Evolutionary conservation across 2,329 filamentous ascomycete species (phyloP).

Genomic region (Microsporum canis): DNA sequence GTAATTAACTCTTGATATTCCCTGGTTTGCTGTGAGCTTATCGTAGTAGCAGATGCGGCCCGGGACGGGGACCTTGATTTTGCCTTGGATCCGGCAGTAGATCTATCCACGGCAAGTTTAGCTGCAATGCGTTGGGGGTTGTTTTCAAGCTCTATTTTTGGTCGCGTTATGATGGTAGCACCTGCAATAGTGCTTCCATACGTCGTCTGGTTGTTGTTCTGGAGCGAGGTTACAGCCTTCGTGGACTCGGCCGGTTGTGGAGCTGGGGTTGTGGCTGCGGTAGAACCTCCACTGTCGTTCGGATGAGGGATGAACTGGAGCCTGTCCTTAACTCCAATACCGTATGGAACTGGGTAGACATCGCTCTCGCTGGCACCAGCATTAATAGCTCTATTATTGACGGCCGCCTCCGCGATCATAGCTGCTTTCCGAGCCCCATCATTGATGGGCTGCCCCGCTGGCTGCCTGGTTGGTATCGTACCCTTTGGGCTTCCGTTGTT

Average conservation of each 20-base stretch:
- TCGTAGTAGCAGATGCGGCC: background rate
- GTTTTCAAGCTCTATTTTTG: background rate
- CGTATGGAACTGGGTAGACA: background rate
- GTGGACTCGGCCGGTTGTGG: background rate
- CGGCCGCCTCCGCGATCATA: slow-evolving; percentile 10
- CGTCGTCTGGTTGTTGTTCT: background rate
- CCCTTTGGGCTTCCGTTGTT: background rate
- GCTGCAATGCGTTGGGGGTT: slow-evolving; percentile 27
- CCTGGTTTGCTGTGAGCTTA: background rate
- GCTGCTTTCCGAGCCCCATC: slow-evolving; percentile 15
- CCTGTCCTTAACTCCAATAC: slow-evolving; percentile 28
- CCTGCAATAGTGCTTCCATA: background rate
- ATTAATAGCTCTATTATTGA: background rate
- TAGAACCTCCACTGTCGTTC: background rate
- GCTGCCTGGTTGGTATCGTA: slow-evolving; percentile 13
- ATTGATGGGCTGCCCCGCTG: slow-evolving; percentile 12
- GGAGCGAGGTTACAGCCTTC: background rate
- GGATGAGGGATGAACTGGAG: slow-evolving; percentile 24
- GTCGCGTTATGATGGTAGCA: background rate
- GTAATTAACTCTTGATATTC: slow-evolving; percentile 1
- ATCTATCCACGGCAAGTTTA: slow-evolving; percentile 25
- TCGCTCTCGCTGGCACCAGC: background rate
- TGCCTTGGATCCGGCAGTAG: slow-evolving; percentile 5
- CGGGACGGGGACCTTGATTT: background rate
- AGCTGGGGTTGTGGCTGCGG: background rate